Base-by-base conservation (phyloP, 495 filamentous ascomycete genomes). In the Trichoderma orchidacearum region DNA sequence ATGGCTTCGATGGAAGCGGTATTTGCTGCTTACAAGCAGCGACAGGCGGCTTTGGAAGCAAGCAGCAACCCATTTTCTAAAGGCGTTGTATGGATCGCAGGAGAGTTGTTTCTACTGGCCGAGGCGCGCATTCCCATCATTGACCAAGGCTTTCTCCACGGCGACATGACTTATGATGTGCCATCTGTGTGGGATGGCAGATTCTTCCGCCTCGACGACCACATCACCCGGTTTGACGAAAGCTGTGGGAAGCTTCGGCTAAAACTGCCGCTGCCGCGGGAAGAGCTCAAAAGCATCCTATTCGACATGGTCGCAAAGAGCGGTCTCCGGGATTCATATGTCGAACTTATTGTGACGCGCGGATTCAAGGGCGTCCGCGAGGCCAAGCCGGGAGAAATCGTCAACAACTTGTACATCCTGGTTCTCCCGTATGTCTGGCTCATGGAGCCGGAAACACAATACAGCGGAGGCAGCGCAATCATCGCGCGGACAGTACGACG, bases 111-210 rank as follows among this genome's bases (percentile, higher is more conserved):
- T 0, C 68, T 66, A 2, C 64, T 73, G 15, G 34, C 52, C 31
- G 58, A 71, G 51, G 71, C 71, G 0, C 69, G 64, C 45, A 72
- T 73, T 29, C 71, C 71, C 0, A 58, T 73, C 3, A 53, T 70
- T 0, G 71, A 73, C 56, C 65, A 73, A 60, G 71, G 71, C 30
- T 73, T 73, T 56, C 58, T 72, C 54, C 71, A 70, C 59, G 66
- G 69, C 61, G 71, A 73, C 30, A 56, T 73, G 28, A 70, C 69
- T 23, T 73, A 73, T 56, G 71, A 73, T 50, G 71, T 73, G 3
- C 71, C 71, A 4, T 62, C 68, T 0, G 64, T 73, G 29, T 72
- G 71, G 71, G 67, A 72, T 51, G 69, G 71, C 18, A 48, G 27
- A 5, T 48, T 48, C 41, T 48, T 48, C 41, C 41, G 41, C 21